A percentile compares a stretch with the other conserved stretches of the same genome.
Evolutionary conservation across 768 basidiomycete species (phyloP).

Genomic region (Mycena belliarum): DNA sequence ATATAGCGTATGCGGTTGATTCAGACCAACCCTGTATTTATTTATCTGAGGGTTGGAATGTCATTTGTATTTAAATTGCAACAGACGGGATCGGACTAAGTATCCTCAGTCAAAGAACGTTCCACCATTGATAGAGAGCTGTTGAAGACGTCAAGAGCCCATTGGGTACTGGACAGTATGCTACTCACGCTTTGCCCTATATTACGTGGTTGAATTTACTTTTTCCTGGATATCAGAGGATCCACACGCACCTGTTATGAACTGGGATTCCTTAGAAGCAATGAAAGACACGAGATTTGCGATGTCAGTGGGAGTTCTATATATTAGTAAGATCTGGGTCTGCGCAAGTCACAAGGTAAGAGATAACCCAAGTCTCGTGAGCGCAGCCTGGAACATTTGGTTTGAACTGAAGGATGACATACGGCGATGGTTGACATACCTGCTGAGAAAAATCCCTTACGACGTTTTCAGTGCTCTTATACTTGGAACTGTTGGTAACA

Average conservation of each 20-base stretch:
- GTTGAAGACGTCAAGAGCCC: neutral
- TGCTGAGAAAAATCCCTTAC: neutral
- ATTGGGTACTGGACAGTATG: neutral
- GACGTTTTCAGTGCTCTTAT: neutral
- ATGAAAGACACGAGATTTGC: constrained; percentile 32
- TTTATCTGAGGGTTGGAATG: no score
- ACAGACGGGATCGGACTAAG: no score
- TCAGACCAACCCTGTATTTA: no score
- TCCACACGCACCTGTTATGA: constrained; percentile 23
- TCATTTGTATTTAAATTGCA: no score
- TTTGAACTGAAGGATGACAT: no score
- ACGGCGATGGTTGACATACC: neutral
- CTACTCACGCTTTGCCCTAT: neutral
- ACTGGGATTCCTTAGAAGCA: constrained; percentile 29
- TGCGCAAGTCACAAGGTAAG: no score
- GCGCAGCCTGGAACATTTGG: no score
- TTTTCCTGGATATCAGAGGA: neutral
- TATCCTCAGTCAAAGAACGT: neutral
- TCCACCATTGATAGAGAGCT: no score
- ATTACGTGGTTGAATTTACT: neutral
- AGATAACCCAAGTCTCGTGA: neutral
- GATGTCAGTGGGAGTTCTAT: constrained; percentile 18
- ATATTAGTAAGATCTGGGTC: no score
- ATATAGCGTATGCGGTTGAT: no score
- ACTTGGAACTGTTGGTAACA: neutral